phyloP scores from a whole-genome alignment of 768 basidiomycete genomes.

The Lactarius tabidus region DNA sequence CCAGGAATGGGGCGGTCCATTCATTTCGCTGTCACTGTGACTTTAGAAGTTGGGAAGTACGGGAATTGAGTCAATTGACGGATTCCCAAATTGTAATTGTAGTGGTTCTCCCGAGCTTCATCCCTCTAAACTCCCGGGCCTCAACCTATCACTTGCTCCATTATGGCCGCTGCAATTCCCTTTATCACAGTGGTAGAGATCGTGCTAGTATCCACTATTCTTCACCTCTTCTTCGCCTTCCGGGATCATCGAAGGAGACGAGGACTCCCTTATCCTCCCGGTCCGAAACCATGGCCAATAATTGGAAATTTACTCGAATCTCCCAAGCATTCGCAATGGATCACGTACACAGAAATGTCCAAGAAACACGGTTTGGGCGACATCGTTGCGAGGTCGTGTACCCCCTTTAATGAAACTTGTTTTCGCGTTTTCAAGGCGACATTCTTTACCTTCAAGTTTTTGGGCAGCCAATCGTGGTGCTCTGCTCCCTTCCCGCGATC shows the following conservation, averaged over 20 bases:
- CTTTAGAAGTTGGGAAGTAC: too few species aligned
- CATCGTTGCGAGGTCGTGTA: too few species aligned
- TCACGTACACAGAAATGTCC: too few species aligned
- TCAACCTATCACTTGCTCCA: too few species aligned
- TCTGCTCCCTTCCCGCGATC: background rate
- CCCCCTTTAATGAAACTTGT: background rate
- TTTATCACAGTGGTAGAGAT: background rate
- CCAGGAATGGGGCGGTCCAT: too few species aligned
- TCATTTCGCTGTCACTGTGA: too few species aligned
- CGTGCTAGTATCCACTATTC: background rate
- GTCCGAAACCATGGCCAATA: background rate
- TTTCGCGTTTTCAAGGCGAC: background rate
- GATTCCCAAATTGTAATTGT: too few species aligned
- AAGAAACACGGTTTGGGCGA: background rate
- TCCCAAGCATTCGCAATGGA: background rate
- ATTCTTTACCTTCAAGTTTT: conserved; percentile 6
- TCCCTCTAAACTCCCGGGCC: too few species aligned
- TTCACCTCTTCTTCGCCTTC: background rate
- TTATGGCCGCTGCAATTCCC: too few species aligned
- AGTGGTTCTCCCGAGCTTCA: too few species aligned
- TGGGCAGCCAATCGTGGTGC: conserved; percentile 7
- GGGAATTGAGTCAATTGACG: too few species aligned
- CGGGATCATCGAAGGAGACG: background rate
- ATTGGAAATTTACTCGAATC: conserved; percentile 5
- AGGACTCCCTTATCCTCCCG: background rate